phyloP scores from a whole-genome alignment of 1,284 basidiomycete species.

The Rhizoctonia solani region DNA sequence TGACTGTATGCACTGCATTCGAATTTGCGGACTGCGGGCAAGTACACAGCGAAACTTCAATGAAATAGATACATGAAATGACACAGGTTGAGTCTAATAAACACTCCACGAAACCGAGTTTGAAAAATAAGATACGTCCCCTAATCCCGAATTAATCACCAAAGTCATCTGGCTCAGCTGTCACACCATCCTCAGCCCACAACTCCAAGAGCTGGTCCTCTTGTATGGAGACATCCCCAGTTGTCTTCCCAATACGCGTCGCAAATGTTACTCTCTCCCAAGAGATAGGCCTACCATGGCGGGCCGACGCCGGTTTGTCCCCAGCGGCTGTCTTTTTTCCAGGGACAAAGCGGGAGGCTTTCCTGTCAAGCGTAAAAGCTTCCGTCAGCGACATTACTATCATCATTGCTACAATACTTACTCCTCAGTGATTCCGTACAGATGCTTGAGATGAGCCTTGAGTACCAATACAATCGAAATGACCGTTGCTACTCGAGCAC shows the following conservation, averaged over 20 bases:
- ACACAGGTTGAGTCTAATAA: constrained; percentile 17
- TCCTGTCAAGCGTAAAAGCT: constrained; percentile 53
- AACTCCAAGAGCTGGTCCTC: constrained; percentile 71
- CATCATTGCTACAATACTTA: too few relatives aligned
- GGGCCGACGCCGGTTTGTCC: constrained; percentile 73
- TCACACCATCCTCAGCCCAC: constrained; percentile 79
- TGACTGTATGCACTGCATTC: neutral
- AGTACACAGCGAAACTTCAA: too few relatives aligned
- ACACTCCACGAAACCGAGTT: neutral
- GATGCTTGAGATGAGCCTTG: constrained; percentile 77
- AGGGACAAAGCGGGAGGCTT: constrained; percentile 81
- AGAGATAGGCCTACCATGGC: constrained; percentile 62
- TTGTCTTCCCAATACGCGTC: constrained; percentile 58
- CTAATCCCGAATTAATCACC: constrained; percentile 6
- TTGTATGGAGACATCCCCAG: constrained; percentile 62
- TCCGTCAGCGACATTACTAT: constrained; percentile 32
- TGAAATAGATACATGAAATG: neutral
- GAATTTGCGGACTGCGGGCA: too few relatives aligned
- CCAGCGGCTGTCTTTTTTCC: constrained; percentile 86
- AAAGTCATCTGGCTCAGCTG: constrained; percentile 58
- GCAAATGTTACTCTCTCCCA: constrained; percentile 77
- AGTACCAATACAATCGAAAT: constrained; percentile 81
- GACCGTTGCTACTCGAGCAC: constrained; percentile 59
- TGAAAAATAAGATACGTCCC: neutral
- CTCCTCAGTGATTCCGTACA: constrained; percentile 88